Base-by-base conservation (phyloP, 495 filamentous ascomycete species). In the Diplogelasinospora grovesii region DNA sequence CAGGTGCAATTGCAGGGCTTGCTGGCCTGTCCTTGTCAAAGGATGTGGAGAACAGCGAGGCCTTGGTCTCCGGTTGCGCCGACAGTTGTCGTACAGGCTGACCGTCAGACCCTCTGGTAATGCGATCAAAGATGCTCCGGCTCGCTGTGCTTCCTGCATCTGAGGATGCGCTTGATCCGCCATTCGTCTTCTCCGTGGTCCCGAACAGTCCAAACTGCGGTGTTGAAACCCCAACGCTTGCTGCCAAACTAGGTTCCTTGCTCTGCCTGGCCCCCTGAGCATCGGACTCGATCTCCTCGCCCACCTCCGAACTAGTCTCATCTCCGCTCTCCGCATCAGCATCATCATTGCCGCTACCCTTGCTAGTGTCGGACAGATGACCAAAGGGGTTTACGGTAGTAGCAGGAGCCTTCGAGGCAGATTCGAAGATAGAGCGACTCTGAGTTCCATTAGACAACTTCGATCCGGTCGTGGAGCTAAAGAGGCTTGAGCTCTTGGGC, bases 61-160 rank as follows among this genome's bases (percentile, higher is more conserved):
- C 43, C 30, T 39, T 36, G 34, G 49, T 36, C 49, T 60, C 41
- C 27, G n/a, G n/a, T n/a, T 49, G 43, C 3, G 52, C 28, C 22
- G 38, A 28, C 10, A 52, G 32, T 42, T 58, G 45, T 34, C 71
- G 60, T 36, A 78, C 54, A 19, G 69, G 64, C 46, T 78, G 62
- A 36, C 75, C 69, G 36, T 70, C 65, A 10, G 54, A 37, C 10
- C 63, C 63, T 43, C 62, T 73, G 21, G 70, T 57, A 11, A 81
- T 63, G 28, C 76, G 71, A 36, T 78, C 77, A 39, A 84, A 84
- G 3, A 82, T 47, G 52, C 72, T 80, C 23, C 69, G 68, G 23
- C 66, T 62, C 14, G 60, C 48, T 8, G 56, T 50, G 29, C 57
- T 54, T 3, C 59, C 52, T 14, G 53, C 56, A 22, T 63, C 55